Evolutionary conservation across 305 asterid species (phyloP).

Genomic region (Rubia balearica): DNA sequence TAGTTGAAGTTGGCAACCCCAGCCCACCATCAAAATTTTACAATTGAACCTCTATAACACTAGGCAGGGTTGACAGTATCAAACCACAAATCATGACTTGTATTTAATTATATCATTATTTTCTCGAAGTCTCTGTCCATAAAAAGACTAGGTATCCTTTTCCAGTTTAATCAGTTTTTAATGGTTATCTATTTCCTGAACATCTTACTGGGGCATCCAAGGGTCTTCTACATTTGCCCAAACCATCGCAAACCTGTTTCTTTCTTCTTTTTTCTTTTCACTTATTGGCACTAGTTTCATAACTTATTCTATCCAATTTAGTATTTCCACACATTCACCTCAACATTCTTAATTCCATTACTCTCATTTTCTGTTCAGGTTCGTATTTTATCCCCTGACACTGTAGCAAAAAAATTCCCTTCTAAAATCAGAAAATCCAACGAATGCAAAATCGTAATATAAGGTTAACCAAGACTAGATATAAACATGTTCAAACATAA

Average conservation of each 20-base stretch:
- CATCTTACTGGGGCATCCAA: background rate
- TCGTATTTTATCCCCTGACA: background rate
- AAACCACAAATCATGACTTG: background rate
- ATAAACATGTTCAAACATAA: constrained; percentile 1
- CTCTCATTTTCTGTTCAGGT: background rate
- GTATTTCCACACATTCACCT: no score
- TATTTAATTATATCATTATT: background rate
- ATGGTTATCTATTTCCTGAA: background rate
- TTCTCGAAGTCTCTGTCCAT: background rate
- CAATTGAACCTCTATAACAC: background rate
- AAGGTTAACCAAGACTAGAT: constrained; percentile 1
- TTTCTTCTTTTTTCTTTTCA: background rate
- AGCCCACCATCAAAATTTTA: background rate
- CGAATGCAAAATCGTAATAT: background rate
- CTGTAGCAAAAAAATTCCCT: background rate
- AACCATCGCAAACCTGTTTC: background rate
- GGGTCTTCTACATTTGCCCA: background rate
- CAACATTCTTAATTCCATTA: background rate
- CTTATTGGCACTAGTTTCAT: background rate
- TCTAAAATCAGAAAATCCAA: background rate
- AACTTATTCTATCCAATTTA: no score
- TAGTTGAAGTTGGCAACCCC: background rate
- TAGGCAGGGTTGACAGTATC: background rate
- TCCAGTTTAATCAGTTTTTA: background rate
- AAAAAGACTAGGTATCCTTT: background rate